Base-by-base conservation (phyloP, 2,329 filamentous ascomycete genomes). In the Diaporthe longicolla region DNA sequence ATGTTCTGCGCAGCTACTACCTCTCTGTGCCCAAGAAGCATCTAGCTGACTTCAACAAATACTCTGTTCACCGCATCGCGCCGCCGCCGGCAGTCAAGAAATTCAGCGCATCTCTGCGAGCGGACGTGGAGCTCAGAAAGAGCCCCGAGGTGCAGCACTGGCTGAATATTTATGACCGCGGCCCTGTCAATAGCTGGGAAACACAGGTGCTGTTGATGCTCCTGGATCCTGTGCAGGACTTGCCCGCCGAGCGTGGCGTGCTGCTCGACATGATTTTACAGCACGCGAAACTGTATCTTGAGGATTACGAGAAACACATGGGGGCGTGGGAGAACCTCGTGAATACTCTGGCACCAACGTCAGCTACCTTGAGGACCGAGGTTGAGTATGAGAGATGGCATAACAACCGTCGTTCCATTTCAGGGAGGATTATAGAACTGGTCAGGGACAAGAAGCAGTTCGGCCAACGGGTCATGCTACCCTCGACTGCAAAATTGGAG, bases 71-170 rank as follows among this genome's bases (percentile, higher is more conserved):
- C 11, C 45, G 54, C 17, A 73, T 73, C 21, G 66, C 37, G 17
- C 72, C 72, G 17, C 15, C 52, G 21, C 55, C 66, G 10, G 26
- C 57, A 7, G 7, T 73, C 17, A 45, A 35, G 29, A 29, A 55
- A 24, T 73, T 73, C 48, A 73, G 21, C 26, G 37, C 45, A 21
- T 43, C 24, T 32, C 21, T 73, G 57, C 10, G 10, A 26, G 65
- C 57, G 19, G 45, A 73, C 2, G 4, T 43, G 17, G 37, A 71
- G 57, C 37, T 63, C 1, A 35, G 65, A 35, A 57, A 37, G 45
- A 43, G 29, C 37, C 45, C 37, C 3, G 72, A 73, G 35, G 72
- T 55, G 3, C 35, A 32, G 26, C 72, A 71, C 11, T 73, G 72
- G 72, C n/a, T 73, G 9, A 32, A 19, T 10, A 61, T 21, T 3